Conservation (phyloP, 352 stramenopile genomes). For the Aphanomyces stellatus region DNA sequence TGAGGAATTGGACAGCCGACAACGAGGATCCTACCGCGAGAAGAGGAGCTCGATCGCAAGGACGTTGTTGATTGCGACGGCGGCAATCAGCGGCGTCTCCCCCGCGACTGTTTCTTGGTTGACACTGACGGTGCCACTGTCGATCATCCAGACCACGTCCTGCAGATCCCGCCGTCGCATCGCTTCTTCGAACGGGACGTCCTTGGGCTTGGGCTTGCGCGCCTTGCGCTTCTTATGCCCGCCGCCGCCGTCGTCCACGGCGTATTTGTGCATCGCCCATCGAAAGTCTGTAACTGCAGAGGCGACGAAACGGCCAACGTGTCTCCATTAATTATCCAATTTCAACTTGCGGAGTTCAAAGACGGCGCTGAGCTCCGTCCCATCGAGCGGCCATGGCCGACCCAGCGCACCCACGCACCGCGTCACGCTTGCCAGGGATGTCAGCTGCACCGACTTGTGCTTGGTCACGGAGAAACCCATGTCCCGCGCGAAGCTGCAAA, state of each 20-base stretch:
- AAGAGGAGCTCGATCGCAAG: conserved; percentile 38
- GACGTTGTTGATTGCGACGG: conserved; percentile 36
- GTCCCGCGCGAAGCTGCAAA: conserved; percentile 29
- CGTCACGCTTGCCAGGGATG: conserved; percentile 23
- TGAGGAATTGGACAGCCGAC: not conserved
- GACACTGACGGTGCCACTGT: conserved; percentile 36
- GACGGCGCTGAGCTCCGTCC: conserved; percentile 44
- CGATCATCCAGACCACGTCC: conserved; percentile 59
- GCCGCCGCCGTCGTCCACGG: too few relatives aligned
- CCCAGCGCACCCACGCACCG: conserved; percentile 37
- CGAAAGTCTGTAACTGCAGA: too few relatives aligned
- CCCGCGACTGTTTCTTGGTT: conserved; percentile 41
- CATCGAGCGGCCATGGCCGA: conserved; percentile 31
- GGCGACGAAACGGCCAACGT: too few relatives aligned
- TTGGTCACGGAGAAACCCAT: conserved; percentile 34
- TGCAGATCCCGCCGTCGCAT: conserved; percentile 43
- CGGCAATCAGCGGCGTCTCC: conserved; percentile 52
- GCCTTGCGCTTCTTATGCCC: too few relatives aligned
- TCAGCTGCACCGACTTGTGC: conserved; percentile 31
- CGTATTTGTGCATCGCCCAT: too few relatives aligned
- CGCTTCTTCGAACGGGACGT: not conserved
- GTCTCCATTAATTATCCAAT: too few relatives aligned
- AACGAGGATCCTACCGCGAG: conserved; percentile 27
- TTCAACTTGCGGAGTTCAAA: conserved; percentile 41
- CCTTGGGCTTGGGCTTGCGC: not conserved